Base-by-base conservation (phyloP, 108 stramenopile genomes). In the Cyclotella sp. region DNA sequence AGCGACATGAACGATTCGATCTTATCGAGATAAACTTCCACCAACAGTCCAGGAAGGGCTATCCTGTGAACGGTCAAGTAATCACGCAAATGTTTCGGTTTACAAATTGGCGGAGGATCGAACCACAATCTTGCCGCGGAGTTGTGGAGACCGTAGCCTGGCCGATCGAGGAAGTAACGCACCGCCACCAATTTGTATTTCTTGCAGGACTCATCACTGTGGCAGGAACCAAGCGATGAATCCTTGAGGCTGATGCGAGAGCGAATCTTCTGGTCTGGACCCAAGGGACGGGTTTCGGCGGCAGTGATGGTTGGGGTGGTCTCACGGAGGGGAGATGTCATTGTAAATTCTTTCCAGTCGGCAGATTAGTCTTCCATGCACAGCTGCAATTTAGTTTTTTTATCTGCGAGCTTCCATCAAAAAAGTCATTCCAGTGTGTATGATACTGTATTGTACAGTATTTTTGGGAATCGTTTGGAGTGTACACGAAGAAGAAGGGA, bases 161-260 rank as follows among this genome's bases (percentile, higher is more conserved):
- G 76, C 16, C 78, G 83, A 76, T 84, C 83, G 42, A 84, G 66
- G 49, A 84, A 84, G 60, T 84, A 84, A 15, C 82, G 61, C 39
- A 83, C 63, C 9, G 72, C 76, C 24, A 71, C 82, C 39, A 83
- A 14, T 54, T 29, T 24, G 13, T 58, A 14, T 22, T 58, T 22
- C 57, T 22, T 22, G 13, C 21, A 15, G 57, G 26, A 3, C 14
- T 24, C 22, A 58, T 58, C 27, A 13, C 27, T 28, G 24, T 27
- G 1, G 57, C 22, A 58, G 18, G 57, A 34, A 6, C 34, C 26
- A 58, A 27, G 2, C 57, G 27, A 24, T 58, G 27, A 15, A 22
- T 58, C 24, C 3, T 58, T 14, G 22, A 27, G 22, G 13, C 26
- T 58, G 22, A 58, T 27, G 22, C 57, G 57, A 1, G 57, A 58